Evolutionary conservation across 768 basidiomycete species (phyloP), one percentile per base, ranked within the genome.

Genomic region (Cystofilobasidium ferigula): DNA sequence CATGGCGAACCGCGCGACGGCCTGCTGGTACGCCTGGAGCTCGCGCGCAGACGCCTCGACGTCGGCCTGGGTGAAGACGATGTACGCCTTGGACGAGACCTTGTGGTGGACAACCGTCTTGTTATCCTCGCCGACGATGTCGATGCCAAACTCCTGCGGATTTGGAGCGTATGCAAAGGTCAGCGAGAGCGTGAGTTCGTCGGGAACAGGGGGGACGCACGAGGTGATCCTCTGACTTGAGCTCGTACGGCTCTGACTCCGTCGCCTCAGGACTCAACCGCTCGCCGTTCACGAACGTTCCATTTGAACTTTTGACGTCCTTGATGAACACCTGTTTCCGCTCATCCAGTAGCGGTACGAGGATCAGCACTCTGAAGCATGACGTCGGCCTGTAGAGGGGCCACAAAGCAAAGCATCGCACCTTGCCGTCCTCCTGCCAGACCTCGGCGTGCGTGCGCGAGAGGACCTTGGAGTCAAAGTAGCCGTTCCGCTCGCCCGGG

Each of bases 261-360:
- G 87, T 80, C 40, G 89, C 86, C 75, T 99, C 94, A 4, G 82
- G 81, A 69, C 87, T 89, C 57, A 98, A 84, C 45, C 95, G 82
- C 70, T 98, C 91, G 64, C 89, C 86, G 71, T 99, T 97, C 75
- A 99, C 92, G 75, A 98, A 99, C 8, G 95, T 99, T 1, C 95
- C 95, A 70, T 99, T 99, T 0, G 89, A 92, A 70, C 88, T 90
- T 79, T 94, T 94, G 74, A 97, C 91, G 76, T 98, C 95, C 77
- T 91, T 94, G 81, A 99, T 98, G 80, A 79, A 94, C 77, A 98
- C 92, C 91, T 97, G n/a, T n/a, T n/a, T n/a, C n/a, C n/a, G n/a
- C n/a, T n/a, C n/a, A n/a, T n/a, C n/a, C n/a, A n/a, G n/a, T n/a
- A n/a, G n/a, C n/a, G n/a, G n/a, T n/a, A n/a, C n/a, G n/a, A n/a